Base-by-base conservation (phyloP, 2,329 filamentous ascomycete genomes). In the Scopulariopsis brevicaulis region DNA sequence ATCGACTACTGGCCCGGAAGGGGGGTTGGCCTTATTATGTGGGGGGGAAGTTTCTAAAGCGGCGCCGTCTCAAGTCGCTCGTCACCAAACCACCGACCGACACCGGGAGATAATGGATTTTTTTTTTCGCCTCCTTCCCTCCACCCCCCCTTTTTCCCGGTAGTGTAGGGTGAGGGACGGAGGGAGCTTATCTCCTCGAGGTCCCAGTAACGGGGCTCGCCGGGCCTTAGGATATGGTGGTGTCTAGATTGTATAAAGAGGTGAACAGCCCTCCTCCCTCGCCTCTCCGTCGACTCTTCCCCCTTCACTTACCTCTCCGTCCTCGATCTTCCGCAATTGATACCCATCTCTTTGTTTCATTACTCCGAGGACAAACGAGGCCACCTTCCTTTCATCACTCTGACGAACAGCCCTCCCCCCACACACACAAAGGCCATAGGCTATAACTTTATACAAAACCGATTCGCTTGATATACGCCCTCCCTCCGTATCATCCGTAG, bases 391-490 rank as follows among this genome's bases (percentile, higher is more conserved):
- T n/a, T 46, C 15, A 46, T 46, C 15, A 7, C 40, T n/a, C 18
- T 43, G 32, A 14, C 11, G 20, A n/a, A 15, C 12, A 12, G 2
- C 25, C 53, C 53, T 22, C 22, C 24, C 32, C n/a, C n/a, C 11
- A 15, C 7, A 48, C 18, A 6, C 20, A n/a, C 20, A 11, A n/a
- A 24, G 22, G 46, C 46, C 46, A 24, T 50, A 24, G 46, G 46
- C n/a, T 24, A 14, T 24, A 22, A 22, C 8, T 50, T 50, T 24
- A 50, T 50, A 50, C 46, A 50, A 50, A 18, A 34, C 57, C 56
- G 25, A 61, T 57, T 37, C 24, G 54, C 59, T 59, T 61, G 58
- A 58, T 54, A 32, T 32, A 32, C 28, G 28, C 4, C 28, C 28
- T 50, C 58, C 46, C 57, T 59, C 32, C 54, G 53, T 54, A 8